A percentile compares a stretch with the other conserved stretches of the same genome.
Conservation (phyloP, 2,329 filamentous ascomycete species). For the Juglanconis sp. region DNA sequence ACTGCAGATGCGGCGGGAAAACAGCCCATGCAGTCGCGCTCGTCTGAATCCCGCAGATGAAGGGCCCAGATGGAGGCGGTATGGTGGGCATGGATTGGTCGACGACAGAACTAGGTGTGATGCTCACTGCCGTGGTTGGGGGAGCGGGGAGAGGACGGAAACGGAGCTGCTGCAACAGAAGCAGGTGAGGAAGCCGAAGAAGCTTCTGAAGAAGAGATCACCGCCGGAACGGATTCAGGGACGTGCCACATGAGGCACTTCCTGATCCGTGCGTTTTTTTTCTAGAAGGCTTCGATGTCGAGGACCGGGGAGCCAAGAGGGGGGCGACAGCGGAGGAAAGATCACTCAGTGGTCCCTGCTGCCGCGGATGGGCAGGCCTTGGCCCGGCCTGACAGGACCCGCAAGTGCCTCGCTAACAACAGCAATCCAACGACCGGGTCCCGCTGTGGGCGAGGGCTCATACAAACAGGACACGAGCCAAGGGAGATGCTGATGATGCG, state of each 20-base stretch:
- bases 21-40: neutral
- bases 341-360: slow-evolving; percentile 12
- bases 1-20: neutral
- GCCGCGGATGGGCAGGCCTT: slow-evolving; percentile 11
- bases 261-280: slow-evolving; percentile 12
- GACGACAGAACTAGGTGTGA: neutral
- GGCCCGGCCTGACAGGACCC: slow-evolving; percentile 9
- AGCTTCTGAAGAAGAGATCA: slow-evolving; percentile 12
- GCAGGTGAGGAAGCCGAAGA: slow-evolving; percentile 13
- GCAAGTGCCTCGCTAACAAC: neutral
- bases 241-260: slow-evolving; percentile 1
- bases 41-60: neutral
- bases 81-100: slow-evolving; percentile 2
- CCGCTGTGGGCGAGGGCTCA: neutral
- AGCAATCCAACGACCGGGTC: neutral
- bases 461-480: neutral
- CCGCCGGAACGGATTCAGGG: neutral
- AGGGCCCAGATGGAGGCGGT: too few relatives aligned
- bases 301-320: slow-evolving; percentile 12
- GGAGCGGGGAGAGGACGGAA: slow-evolving; percentile 5
- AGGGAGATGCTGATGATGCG: neutral
- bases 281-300: slow-evolving; percentile 19
- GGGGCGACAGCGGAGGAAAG: slow-evolving; percentile 6
- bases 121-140: neutral
- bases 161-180: slow-evolving; percentile 19